Conservation (phyloP, 306 rosid species). For the Bauhinia variegata region DNA sequence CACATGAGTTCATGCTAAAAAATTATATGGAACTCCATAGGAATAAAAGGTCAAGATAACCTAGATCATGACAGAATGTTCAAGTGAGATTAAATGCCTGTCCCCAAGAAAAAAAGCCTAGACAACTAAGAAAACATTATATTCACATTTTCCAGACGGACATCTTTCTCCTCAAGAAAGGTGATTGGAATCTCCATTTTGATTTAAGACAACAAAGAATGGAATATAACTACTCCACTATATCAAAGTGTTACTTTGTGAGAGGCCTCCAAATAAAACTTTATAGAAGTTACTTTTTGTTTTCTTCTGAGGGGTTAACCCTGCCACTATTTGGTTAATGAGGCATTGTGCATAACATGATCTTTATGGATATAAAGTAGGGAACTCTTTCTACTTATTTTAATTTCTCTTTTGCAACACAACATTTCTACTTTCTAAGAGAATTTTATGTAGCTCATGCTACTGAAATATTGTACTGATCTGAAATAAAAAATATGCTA, state of each 20-base stretch:
- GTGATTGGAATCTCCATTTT: not conserved
- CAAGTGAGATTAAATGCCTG: slow-evolving; percentile 9
- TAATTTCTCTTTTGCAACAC: too few species aligned
- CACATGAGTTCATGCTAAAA: slow-evolving; percentile 4
- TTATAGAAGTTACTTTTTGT: too few species aligned
- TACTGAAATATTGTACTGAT: too few species aligned
- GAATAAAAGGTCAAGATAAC: slow-evolving; percentile 5
- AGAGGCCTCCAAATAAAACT: not conserved
- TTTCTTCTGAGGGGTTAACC: too few species aligned
- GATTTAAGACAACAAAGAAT: not conserved
- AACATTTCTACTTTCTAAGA: too few species aligned
- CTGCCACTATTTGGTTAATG: too few species aligned
- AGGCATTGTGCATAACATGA: too few species aligned
- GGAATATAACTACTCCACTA: slow-evolving; percentile 4
- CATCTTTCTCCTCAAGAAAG: slow-evolving; percentile 11
- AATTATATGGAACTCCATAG: slow-evolving; percentile 6
- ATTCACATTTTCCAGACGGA: slow-evolving; percentile 12
- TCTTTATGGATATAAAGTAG: too few species aligned
- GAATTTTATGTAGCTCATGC: too few species aligned
- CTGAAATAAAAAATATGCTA: too few species aligned
- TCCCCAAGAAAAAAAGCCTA: slow-evolving; percentile 13
- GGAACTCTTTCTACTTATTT: too few species aligned
- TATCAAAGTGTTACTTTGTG: not conserved
- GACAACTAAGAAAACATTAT: slow-evolving; percentile 2
- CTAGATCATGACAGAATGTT: slow-evolving; percentile 6